These are phyloP conservation scores for Sanguinoderma infundibulare DNA, from an alignment of 1,284 basidiomycete genomes.

Conservation along the genomic window DNA sequence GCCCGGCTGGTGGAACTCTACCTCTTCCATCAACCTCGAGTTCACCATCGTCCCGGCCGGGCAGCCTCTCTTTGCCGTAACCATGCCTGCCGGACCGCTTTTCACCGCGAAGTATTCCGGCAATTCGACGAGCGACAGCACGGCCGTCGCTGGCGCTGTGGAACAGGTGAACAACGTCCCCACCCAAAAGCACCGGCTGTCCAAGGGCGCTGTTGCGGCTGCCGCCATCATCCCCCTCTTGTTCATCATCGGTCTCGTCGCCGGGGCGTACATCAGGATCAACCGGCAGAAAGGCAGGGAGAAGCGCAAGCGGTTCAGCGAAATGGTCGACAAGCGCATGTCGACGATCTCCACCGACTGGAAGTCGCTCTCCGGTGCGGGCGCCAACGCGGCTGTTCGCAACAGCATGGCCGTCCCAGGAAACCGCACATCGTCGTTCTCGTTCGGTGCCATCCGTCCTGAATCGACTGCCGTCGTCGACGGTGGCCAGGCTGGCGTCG, in stretches of 20 bases:
- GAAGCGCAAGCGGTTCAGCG: slow-evolving; percentile 71
- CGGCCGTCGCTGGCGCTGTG: slow-evolving; percentile 26
- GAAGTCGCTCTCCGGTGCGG: slow-evolving; percentile 74
- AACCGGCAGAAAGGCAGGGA: slow-evolving; percentile 56
- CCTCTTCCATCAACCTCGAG: slow-evolving; percentile 60
- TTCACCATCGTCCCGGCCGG: slow-evolving; percentile 67
- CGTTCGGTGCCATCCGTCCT: slow-evolving; percentile 61
- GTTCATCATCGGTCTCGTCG: slow-evolving; percentile 50
- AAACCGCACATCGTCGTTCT: slow-evolving; percentile 55
- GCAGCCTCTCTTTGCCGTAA: slow-evolving; percentile 56
- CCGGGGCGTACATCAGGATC: slow-evolving; percentile 55
- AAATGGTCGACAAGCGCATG: slow-evolving; percentile 82
- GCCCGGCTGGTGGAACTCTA: slow-evolving; percentile 82
- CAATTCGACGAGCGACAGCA: slow-evolving; percentile 42
- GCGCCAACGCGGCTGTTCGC: slow-evolving; percentile 74
- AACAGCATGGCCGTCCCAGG: slow-evolving; percentile 62
- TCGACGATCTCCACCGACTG: slow-evolving; percentile 78
- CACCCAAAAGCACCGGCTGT: slow-evolving; percentile 40
- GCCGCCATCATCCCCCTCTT: slow-evolving; percentile 79
- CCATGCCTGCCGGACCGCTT: slow-evolving; percentile 71
- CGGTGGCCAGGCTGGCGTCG: slow-evolving; percentile 50
- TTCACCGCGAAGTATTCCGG: slow-evolving; percentile 68
- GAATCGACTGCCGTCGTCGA: slow-evolving; percentile 50
- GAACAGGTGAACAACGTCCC: slow-evolving; percentile 41
- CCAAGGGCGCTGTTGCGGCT: slow-evolving; percentile 76